Conservation (phyloP, 2,329 filamentous ascomycete genomes). For the Sordariomycetes sp. region DNA sequence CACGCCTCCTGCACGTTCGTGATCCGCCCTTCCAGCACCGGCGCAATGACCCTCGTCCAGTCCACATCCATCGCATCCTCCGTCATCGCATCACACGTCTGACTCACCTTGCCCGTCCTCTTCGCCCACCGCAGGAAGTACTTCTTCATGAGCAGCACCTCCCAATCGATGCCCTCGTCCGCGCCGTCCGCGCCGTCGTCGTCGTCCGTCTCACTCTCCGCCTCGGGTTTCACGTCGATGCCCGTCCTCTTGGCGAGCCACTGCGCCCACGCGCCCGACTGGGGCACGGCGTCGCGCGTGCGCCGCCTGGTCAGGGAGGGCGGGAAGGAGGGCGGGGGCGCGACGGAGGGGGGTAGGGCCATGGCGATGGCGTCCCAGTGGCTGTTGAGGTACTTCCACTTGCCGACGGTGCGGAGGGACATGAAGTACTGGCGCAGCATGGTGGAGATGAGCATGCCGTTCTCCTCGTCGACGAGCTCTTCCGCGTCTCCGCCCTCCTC, state of each 20-base stretch:
- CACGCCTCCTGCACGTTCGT: conserved; percentile 18
- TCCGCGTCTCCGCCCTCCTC: conserved; percentile 67
- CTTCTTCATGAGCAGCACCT: conserved; percentile 55
- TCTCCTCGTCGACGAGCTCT: conserved; percentile 76
- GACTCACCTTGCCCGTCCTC: conserved; percentile 49
- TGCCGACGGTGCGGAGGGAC: conserved; percentile 68
- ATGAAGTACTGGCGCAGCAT: conserved; percentile 89
- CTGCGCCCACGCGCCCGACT: conserved; percentile 7
- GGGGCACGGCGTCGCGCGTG: conserved; percentile 7
- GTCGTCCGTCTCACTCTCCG: conserved; percentile 8
- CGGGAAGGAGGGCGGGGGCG: conserved; percentile 6
- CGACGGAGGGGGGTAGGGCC: conserved; percentile 35
- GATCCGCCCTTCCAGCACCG: conserved; percentile 69
- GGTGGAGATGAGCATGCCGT: conserved; percentile 75
- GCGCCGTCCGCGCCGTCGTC: conserved; percentile 17
- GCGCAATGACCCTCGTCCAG: conserved; percentile 75
- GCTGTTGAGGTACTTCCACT: conserved; percentile 63
- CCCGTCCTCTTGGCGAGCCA: conserved; percentile 7
- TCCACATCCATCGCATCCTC: conserved; percentile 51
- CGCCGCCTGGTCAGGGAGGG: not conserved
- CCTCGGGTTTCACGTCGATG: conserved; percentile 4
- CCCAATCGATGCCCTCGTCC: conserved; percentile 27
- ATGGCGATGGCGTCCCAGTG: conserved; percentile 60
- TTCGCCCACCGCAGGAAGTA: conserved; percentile 66
- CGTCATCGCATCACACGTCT: conserved; percentile 42